Conservation (phyloP, 306 rosid species). For the Vicia villosa region DNA sequence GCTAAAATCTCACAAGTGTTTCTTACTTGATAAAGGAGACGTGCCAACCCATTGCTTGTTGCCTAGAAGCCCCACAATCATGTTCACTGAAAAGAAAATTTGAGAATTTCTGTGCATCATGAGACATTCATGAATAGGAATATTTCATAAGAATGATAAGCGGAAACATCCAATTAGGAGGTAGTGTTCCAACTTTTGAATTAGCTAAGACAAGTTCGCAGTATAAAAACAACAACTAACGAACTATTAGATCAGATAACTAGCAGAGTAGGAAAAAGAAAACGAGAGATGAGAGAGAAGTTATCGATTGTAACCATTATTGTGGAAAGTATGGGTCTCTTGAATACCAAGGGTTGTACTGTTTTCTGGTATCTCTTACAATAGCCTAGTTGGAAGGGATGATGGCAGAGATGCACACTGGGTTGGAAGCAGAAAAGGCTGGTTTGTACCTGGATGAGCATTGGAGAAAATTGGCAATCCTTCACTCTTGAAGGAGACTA, state of each 20-base stretch:
- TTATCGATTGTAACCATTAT: background rate
- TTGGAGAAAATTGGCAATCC: background rate
- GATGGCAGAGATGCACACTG: background rate
- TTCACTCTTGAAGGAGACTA: background rate
- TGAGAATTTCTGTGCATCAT: conserved; percentile 19
- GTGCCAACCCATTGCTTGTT: conserved; percentile 83
- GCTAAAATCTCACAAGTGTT: conserved; percentile 24
- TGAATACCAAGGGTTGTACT: background rate
- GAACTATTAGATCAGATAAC: background rate
- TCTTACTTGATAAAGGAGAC: conserved; percentile 85
- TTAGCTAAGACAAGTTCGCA: background rate
- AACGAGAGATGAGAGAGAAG: background rate
- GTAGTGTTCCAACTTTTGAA: conserved; percentile 4
- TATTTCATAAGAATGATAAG: conserved; percentile 24
- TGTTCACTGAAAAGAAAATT: conserved; percentile 59
- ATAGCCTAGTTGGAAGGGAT: background rate
- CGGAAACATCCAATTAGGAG: conserved; percentile 1
- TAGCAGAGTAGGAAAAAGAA: background rate
- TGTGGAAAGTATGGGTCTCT: background rate
- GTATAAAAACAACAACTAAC: background rate
- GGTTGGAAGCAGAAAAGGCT: conserved; percentile 7
- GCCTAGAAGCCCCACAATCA: conserved; percentile 60
- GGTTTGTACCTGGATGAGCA: background rate
- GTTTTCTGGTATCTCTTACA: background rate
- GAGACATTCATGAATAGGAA: conserved; percentile 25